Evolutionary conservation across 2,329 filamentous ascomycete species (phyloP).

Genomic region (Penicillium nordicum): DNA sequence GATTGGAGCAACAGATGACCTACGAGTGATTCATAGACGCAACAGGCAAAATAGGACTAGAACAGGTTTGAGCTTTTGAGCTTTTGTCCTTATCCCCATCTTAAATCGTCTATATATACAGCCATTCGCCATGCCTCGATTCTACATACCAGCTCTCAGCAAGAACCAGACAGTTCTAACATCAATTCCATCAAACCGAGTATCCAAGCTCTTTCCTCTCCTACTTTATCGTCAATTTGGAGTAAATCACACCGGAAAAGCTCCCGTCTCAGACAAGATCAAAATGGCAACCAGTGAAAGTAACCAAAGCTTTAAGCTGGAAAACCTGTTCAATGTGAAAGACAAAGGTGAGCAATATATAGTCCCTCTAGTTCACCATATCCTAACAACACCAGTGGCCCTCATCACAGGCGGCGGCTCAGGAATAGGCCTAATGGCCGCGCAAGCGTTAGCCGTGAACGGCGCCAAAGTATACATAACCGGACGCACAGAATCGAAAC

Average conservation of each 20-base stretch:
- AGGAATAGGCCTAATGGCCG: constrained; percentile 65
- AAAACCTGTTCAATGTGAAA: constrained; percentile 55
- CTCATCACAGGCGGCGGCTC: constrained; percentile 60
- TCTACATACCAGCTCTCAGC: not conserved
- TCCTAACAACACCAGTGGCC: constrained; percentile 40
- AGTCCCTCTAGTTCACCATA: not conserved
- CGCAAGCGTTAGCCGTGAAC: constrained; percentile 57
- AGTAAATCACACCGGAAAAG: not conserved
- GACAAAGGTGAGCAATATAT: constrained; percentile 37
- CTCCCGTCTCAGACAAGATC: not conserved
- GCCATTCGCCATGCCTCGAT: not conserved
- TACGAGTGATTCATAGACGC: not conserved
- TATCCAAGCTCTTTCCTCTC: not conserved
- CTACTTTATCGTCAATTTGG: not conserved
- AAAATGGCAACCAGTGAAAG: constrained; percentile 35
- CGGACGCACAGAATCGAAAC: constrained; percentile 47
- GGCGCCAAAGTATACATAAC: constrained; percentile 62
- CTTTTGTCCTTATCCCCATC: too few species aligned
- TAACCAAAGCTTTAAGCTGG: constrained; percentile 46
- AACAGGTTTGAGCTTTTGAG: not conserved
- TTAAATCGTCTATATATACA: not conserved
- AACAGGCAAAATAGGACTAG: not conserved
- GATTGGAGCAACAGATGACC: constrained; percentile 1
- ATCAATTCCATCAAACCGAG: not conserved
- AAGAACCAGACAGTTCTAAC: not conserved